These are phyloP conservation scores for Licmophora abbreviata DNA, from an alignment of 108 stramenopile genomes.

Conservation along the genomic window DNA sequence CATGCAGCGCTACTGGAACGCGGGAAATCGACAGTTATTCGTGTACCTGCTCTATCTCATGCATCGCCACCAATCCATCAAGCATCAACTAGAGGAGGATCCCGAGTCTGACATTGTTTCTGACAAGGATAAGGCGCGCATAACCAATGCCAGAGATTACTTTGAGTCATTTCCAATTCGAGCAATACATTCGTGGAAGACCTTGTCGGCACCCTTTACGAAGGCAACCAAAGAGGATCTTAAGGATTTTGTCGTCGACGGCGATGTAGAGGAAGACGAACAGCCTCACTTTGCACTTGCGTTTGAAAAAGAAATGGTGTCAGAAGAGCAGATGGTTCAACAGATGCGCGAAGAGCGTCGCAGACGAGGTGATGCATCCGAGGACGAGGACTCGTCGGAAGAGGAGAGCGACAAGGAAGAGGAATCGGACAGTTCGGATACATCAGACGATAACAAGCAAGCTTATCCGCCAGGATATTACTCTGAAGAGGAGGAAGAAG, in stretches of 20 bases:
- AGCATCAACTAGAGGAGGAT: conserved; percentile 5
- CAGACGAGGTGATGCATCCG: conserved; percentile 17
- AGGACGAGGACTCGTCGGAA: conserved; percentile 10
- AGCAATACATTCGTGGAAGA: conserved; percentile 34
- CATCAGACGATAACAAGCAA: neutral
- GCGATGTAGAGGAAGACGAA: conserved; percentile 13
- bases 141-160: conserved; percentile 28
- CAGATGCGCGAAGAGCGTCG: neutral
- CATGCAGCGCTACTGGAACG: conserved; percentile 64
- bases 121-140: conserved; percentile 15
- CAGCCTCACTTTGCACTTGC: neutral
- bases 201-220: conserved; percentile 44
- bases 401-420: conserved; percentile 3
- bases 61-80: conserved; percentile 4
- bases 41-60: conserved; percentile 44
- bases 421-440: neutral
- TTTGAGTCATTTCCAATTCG: conserved; percentile 38
- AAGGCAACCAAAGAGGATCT: conserved; percentile 31
- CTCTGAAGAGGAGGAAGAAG: neutral
- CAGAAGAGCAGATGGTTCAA: neutral
- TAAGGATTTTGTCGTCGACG: conserved; percentile 53
- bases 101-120: conserved; percentile 8
- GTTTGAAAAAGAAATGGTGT: neutral
- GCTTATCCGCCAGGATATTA: neutral
- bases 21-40: conserved; percentile 60